These are phyloP conservation scores for Suhomyces coccinellae DNA, from an alignment of 1,139 yeast species.

Conservation along the genomic window DNA sequence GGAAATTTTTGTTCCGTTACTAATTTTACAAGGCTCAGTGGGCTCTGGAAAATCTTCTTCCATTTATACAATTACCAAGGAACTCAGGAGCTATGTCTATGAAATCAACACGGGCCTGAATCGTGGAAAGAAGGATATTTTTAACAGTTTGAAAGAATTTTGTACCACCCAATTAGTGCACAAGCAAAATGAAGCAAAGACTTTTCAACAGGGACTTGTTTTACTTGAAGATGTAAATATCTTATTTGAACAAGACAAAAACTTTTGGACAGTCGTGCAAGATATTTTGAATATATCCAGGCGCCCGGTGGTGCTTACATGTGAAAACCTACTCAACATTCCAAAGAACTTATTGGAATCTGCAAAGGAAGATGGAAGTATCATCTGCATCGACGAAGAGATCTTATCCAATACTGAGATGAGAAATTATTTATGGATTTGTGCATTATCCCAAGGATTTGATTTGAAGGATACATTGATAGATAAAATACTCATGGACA, in stretches of 20 bases:
- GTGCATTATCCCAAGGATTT: constrained; percentile 39
- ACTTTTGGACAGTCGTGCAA: constrained; percentile 76
- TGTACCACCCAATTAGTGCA: constrained; percentile 85
- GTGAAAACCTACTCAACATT: constrained; percentile 54
- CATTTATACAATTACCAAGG: constrained; percentile 66
- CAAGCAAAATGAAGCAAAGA: constrained; percentile 27
- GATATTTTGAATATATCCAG: constrained; percentile 65
- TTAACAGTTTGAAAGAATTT: constrained; percentile 67
- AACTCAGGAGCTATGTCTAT: constrained; percentile 69
- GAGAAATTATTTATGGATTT: constrained; percentile 41
- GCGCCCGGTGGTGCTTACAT: constrained; percentile 79
- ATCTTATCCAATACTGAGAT: constrained; percentile 23
- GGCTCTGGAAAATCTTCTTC: constrained; percentile 84
- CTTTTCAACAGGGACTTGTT: constrained; percentile 65
- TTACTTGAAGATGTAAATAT: constrained; percentile 86
- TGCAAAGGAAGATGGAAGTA: constrained; percentile 43
- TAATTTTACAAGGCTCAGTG: constrained; percentile 68
- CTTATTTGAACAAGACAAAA: constrained; percentile 73
- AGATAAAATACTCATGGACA: constrained; percentile 28
- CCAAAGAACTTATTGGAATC: constrained; percentile 54
- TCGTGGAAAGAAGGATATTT: constrained; percentile 71
- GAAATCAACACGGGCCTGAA: constrained; percentile 77
- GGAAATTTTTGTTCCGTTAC: constrained; percentile 54
- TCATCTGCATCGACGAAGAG: constrained; percentile 28
- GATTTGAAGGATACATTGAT: constrained; percentile 34